These are phyloP conservation scores for Galerina sulciceps DNA, from an alignment of 768 basidiomycete genomes.

Conservation along the genomic window DNA sequence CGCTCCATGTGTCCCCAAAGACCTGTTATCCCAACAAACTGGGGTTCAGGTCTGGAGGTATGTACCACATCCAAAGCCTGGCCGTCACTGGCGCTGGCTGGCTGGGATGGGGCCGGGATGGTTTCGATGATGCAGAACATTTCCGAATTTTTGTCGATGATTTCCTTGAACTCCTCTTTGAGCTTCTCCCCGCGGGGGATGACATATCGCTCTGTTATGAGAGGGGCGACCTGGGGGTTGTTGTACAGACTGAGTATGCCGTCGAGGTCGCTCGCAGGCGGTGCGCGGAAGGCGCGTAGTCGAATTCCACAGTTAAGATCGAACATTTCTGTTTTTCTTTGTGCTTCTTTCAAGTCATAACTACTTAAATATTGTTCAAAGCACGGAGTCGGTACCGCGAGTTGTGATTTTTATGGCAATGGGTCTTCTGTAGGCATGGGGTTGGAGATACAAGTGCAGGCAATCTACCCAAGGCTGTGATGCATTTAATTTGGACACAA, in stretches of 20 bases:
- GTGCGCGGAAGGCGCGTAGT: constrained; percentile 16
- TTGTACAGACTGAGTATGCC: constrained; percentile 17
- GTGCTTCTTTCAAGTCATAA: no score
- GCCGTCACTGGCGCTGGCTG: neutral
- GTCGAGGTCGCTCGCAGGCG: constrained; percentile 12
- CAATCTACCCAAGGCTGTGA: no score
- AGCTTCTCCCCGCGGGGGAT: constrained; percentile 16
- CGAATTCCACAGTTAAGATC: constrained; percentile 19
- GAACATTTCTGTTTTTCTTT: constrained; percentile 7
- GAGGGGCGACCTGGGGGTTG: constrained; percentile 14
- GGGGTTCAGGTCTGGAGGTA: neutral
- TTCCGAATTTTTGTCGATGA: constrained; percentile 14
- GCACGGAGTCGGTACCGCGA: no score
- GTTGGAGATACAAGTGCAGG: no score
- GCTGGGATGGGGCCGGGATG: neutral
- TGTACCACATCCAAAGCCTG: no score
- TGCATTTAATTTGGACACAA: no score
- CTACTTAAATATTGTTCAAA: no score
- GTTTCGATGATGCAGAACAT: constrained; percentile 24
- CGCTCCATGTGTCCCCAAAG: constrained; percentile 12
- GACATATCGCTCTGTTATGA: constrained; percentile 12
- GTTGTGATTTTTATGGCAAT: no score
- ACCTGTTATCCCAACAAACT: constrained; percentile 16
- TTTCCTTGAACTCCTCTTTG: constrained; percentile 12
- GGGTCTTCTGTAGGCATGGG: no score